A percentile compares a stretch with the other conserved stretches of the same genome.
Evolutionary conservation across 2,329 filamentous ascomycete genomes (phyloP).

Genomic region (Calonectria honghensis): DNA sequence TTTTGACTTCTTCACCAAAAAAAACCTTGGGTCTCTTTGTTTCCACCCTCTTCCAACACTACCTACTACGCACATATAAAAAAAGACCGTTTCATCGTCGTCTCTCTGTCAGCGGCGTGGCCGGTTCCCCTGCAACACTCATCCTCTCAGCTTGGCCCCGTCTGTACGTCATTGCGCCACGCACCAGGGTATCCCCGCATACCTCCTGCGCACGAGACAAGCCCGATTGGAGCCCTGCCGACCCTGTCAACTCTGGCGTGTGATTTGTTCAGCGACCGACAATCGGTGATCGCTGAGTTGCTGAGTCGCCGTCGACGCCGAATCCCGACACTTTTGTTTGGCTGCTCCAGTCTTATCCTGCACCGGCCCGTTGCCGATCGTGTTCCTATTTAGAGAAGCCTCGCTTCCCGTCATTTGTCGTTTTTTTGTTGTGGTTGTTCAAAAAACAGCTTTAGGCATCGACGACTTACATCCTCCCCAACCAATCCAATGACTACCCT

Average conservation of each 20-base stretch:
- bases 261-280: conserved; percentile 35
- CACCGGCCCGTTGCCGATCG: conserved; percentile 31
- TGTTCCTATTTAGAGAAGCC: conserved; percentile 33
- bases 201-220: conserved; percentile 41
- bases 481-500: not conserved
- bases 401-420: not conserved
- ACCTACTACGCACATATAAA: not conserved
- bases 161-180: conserved; percentile 43
- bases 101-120: conserved; percentile 4
- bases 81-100: not conserved
- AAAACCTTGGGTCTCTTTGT: not conserved
- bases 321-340: conserved; percentile 34
- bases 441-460: not conserved
- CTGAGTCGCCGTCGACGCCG: conserved; percentile 31
- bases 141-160: conserved; percentile 7
- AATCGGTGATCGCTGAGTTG: not conserved
- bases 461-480: not conserved
- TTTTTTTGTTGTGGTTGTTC: conserved; percentile 13
- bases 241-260: conserved; percentile 29
- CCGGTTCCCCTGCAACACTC: not conserved
- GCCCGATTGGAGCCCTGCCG: conserved; percentile 36
- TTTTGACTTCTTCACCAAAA: not conserved
- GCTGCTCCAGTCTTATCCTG: not conserved
- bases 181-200: conserved; percentile 43
- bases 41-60: conserved; percentile 5